These are phyloP conservation scores for Acanthamoeba royreba DNA, from an alignment of 208 protist genomes.

Conservation along the genomic window DNA sequence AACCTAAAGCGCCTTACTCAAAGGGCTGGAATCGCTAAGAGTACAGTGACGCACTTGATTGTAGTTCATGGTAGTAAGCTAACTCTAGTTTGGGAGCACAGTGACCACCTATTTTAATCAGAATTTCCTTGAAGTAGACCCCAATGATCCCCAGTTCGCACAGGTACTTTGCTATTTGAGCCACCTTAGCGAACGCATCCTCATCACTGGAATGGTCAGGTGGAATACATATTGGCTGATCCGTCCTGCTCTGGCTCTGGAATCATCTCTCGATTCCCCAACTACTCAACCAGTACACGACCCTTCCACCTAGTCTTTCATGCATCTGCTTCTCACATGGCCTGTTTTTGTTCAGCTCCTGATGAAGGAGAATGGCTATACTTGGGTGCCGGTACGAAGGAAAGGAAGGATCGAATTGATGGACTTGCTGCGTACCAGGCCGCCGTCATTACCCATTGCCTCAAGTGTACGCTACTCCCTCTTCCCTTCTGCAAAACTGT, in stretches of 20 bases:
- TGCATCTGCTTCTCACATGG: no score
- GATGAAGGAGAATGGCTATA: background rate
- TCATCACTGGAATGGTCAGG: no score
- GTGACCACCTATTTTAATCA: no score
- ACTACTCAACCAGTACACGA: no score
- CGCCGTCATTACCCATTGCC: background rate
- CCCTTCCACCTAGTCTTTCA: no score
- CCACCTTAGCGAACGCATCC: no score
- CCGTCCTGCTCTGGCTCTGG: slow-evolving; percentile 77
- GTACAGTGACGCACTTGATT: background rate
- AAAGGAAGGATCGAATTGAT: background rate
- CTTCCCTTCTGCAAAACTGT: no score
- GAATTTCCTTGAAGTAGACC: no score
- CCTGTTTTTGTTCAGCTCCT: background rate
- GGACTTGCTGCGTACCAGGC: background rate
- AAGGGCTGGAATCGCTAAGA: background rate
- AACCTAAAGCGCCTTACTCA: background rate
- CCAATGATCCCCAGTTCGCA: background rate
- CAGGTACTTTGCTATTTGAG: no score
- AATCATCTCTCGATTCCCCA: slow-evolving; percentile 55
- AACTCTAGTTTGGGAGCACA: no score
- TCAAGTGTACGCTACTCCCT: no score
- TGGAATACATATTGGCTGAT: slow-evolving; percentile 68
- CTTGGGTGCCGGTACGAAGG: background rate
- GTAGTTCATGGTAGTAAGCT: background rate